Conservation (phyloP, 2,329 filamentous ascomycete species). For the Aspergillus fumigatus region DNA sequence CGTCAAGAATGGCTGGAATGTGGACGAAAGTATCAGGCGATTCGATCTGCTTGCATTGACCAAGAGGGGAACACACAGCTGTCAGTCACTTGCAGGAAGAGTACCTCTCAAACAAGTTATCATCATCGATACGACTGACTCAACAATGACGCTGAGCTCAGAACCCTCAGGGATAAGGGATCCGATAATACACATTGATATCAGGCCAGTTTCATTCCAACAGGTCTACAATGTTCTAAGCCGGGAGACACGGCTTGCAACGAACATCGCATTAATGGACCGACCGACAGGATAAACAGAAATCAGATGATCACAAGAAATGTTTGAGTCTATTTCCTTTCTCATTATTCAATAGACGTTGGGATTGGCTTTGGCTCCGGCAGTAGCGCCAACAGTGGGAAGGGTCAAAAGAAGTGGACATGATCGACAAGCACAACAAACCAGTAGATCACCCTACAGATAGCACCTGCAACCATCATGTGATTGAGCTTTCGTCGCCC, state of each 20-base stretch:
- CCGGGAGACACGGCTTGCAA: background rate
- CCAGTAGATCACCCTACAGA: background rate
- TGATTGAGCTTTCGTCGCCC: background rate
- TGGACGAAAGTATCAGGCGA: background rate
- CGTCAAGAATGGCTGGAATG: background rate
- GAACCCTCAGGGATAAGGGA: background rate
- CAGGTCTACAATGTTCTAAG: background rate
- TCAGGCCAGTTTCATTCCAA: background rate
- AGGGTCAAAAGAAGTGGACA: background rate
- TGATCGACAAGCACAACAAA: background rate
- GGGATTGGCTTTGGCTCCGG: background rate
- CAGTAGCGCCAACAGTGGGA: too few species aligned
- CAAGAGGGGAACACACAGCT: background rate
- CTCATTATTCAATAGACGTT: background rate
- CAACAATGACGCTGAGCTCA: too few species aligned
- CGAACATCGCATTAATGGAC: background rate
- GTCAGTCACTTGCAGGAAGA: background rate
- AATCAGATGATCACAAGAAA: background rate
- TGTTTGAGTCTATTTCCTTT: background rate
- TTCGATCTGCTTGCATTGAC: background rate
- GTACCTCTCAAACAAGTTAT: background rate
- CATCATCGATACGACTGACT: background rate
- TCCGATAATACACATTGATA: background rate
- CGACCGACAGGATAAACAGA: background rate
- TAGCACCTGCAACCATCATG: background rate